Percentiles rank a stretch among this genome's conserved stretches.
Evolutionary conservation across 2,329 filamentous ascomycete genomes (phyloP).

Genomic region (Hypoxylon sp.): DNA sequence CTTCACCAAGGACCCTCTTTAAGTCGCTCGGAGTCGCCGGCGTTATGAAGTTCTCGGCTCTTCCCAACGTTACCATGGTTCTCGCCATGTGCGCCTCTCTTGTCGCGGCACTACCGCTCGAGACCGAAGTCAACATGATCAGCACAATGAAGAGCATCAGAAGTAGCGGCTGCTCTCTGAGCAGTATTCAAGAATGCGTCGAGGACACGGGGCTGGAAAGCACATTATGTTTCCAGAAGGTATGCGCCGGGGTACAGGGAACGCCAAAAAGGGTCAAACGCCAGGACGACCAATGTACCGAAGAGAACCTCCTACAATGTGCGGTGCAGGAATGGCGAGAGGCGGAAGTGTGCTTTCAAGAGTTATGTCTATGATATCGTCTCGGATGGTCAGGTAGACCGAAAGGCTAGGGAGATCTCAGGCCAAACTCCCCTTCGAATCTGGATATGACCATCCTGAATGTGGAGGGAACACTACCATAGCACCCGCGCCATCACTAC

Average conservation of each 20-base stretch:
- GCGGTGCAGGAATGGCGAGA: conserved; percentile 47
- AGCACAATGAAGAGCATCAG: conserved; percentile 1
- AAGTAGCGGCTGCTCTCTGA: conserved; percentile 32
- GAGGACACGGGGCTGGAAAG: conserved; percentile 40
- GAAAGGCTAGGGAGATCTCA: neutral
- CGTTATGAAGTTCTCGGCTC: conserved; percentile 34
- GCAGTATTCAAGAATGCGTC: conserved; percentile 34
- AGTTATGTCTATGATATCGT: conserved; percentile 43
- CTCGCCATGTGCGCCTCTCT: conserved; percentile 35
- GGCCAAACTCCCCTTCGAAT: conserved; percentile 2
- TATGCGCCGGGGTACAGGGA: conserved; percentile 38
- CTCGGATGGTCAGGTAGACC: conserved; percentile 2
- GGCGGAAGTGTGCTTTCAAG: conserved; percentile 46
- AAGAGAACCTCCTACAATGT: conserved; percentile 48
- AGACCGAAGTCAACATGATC: conserved; percentile 12
- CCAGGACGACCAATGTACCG: conserved; percentile 47
- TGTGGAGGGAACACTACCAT: conserved; percentile 1
- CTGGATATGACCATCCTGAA: conserved; percentile 1
- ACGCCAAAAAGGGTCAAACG: conserved; percentile 40
- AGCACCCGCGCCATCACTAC: neutral
- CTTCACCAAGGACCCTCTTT: conserved; percentile 28
- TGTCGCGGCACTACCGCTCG: conserved; percentile 27
- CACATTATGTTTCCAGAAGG: conserved; percentile 44
- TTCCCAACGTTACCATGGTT: conserved; percentile 19
- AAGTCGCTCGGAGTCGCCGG: conserved; percentile 11